Base-by-base conservation (phyloP, 768 basidiomycete species). In the Pholiota microspora region DNA sequence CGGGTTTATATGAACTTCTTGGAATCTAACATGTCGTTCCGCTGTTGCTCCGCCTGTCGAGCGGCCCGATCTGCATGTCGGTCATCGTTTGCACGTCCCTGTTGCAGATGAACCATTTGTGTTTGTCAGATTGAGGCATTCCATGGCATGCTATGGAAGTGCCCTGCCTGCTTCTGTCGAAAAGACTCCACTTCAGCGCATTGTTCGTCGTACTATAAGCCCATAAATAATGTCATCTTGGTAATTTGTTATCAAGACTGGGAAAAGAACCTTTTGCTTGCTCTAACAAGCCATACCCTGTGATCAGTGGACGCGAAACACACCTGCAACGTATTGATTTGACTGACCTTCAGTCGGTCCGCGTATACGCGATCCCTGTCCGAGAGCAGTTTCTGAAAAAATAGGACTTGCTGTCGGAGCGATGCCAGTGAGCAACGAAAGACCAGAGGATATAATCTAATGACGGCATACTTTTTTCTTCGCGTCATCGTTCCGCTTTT, bases 11-110 rank as follows among this genome's bases (percentile, higher is more conserved):
- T 72, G 28, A 55, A 92, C 91, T 92, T 93, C 75, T 92, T 93
- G 69, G 83, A 80, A 60, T 86, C 88, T 38, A 83, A 68, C 91
- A 93, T 92, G 35, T 92, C 87, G 29, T 77, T 76, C 50, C 79
- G 80, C 61, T 91, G 89, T 60, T 89, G 85, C 58, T 91, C 89
- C 40, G 81, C 82, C 62, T 92, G 89, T 66, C 80, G 84, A 16
- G 84, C 84, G 2, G 78, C 81, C 29, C 89, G 80, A 51, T 87
- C 88, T 28, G 88, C 85, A 54, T 92, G 89, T 44, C 78, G 82
- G 64, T 93, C 91, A 62, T 90, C 89, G 35, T 75, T 74, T 38
- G 81, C 80, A 54, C 86, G 83, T 48, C 76, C 81, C 89, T 91
- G 60, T 23, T 47, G 49, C 21, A 54, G 51, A 47, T 45, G 23